Evolutionary conservation across 2,329 filamentous ascomycete species (phyloP), one percentile per base, ranked within the genome.

Genomic region (Apiospora koreana): DNA sequence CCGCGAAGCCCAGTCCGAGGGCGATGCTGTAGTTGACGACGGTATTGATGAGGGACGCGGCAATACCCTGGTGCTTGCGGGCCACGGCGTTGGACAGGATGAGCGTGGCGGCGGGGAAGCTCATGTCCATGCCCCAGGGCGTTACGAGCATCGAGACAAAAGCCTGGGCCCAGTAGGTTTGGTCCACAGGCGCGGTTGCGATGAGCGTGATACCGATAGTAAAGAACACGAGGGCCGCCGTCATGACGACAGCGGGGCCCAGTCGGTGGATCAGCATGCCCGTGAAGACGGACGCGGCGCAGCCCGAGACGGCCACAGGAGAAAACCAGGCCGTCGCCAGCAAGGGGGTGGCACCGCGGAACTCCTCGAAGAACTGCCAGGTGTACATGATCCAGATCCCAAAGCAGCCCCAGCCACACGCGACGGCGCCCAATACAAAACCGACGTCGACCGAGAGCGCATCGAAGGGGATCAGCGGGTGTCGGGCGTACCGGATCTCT

Each of bases 1-100:
- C 87, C 0, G 86, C 87, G 69, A 89, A 83, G 0, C 87, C 88
- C 5, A 89, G 79, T 0, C 84, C 85, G n/a, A 89, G 77, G 2
- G 84, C 85, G 45, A 89, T 88, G 71, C 82, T 85, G 73, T 89
- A 89, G 75, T 90, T 89, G 65, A 90, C 84, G 42, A 88, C 79
- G 0, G 87, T 89, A 68, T 84, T 86, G 68, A 89, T 83, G 31
- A 90, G 75, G n/a, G 82, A 85, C 2, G 77, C 77, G 6, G 77
- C 78, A 21, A 80, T 76, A 2, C 77, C 78, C 69, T 79, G 78
- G 68, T 79, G 77, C 46, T 75, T 67, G 54, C 74, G 74, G 31
- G 71, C 71, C 12, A 80, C 73, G 7, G 78, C 78, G 70, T 87
- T 83, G n/a, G 80, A 84, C n/a, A 89, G 77, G 42, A 88, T 82